A percentile compares a stretch with the other conserved stretches of the same genome.
phyloP scores from a whole-genome alignment of 768 basidiomycete genomes.

The Termitomyces bulborhizus region DNA sequence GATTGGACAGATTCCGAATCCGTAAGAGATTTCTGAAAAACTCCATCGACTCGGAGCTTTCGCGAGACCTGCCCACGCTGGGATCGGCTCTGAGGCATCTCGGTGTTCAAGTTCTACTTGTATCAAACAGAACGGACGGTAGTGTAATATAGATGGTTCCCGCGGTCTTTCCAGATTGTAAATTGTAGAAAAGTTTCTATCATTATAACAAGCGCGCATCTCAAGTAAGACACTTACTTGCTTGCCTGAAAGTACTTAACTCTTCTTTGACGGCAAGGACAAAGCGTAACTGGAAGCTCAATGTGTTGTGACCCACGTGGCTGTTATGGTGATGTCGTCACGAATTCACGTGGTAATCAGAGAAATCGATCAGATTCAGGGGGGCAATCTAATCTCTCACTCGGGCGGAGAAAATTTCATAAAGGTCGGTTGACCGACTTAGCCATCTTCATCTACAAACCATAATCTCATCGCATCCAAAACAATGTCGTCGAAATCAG shows the following conservation, averaged over 20 bases:
- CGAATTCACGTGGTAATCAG: slow-evolving; percentile 4
- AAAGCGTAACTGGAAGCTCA: background rate
- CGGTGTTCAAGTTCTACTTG: background rate
- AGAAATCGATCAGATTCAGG: background rate
- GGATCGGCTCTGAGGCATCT: background rate
- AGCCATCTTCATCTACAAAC: background rate
- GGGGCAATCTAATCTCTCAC: slow-evolving; percentile 4
- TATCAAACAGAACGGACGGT: background rate
- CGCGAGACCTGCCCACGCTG: background rate
- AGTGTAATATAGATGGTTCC: background rate
- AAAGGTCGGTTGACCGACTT: background rate
- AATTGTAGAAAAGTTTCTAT: background rate
- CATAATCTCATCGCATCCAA: slow-evolving; percentile 3
- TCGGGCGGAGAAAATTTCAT: slow-evolving; percentile 4
- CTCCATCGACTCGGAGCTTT: too few species aligned
- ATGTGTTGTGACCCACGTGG: background rate
- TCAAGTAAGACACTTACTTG: background rate
- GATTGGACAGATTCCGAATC: background rate
- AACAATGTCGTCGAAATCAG: slow-evolving; percentile 46
- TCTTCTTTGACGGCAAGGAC: background rate
- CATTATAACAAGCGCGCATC: background rate
- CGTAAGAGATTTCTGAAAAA: background rate
- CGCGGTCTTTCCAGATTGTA: background rate
- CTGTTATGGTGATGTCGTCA: background rate
- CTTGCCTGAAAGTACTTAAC: too few species aligned